These are phyloP conservation scores for Penstemon newberryi DNA, from an alignment of 257 asterid species.

Conservation along the genomic window DNA sequence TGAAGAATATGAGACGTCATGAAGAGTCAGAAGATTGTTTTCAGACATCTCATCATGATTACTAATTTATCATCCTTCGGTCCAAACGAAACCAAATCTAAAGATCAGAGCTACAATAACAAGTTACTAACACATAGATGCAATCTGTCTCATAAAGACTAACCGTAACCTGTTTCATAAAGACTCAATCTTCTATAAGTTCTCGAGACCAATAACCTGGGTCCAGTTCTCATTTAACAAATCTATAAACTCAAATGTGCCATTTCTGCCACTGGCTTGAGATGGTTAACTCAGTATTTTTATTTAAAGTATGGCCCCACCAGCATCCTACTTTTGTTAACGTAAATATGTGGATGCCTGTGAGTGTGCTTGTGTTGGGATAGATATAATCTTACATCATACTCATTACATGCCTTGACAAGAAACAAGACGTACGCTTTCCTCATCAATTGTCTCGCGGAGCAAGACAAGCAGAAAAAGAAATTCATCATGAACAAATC, in stretches of 20 bases:
- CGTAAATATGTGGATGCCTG: not conserved
- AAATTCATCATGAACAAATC: not conserved
- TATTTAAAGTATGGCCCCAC: not conserved
- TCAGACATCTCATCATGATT: not conserved
- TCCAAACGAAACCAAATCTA: not conserved
- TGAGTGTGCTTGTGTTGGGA: not conserved
- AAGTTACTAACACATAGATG: no score
- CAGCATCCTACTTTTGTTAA: not conserved
- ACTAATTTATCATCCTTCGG: not conserved
- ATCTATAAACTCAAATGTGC: no score
- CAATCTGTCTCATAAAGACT: no score
- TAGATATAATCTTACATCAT: not conserved
- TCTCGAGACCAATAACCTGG: not conserved
- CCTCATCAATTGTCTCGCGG: slow-evolving; percentile 1
- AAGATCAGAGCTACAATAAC: not conserved
- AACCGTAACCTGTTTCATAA: no score
- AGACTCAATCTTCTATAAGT: not conserved
- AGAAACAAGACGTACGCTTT: not conserved
- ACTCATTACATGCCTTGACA: not conserved
- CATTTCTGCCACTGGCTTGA: no score
- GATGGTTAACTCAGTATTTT: not conserved
- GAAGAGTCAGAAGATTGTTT: not conserved
- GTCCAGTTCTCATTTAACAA: no score
- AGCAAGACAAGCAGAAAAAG: slow-evolving; percentile 16
- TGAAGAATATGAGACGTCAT: not conserved